Base-by-base conservation (phyloP, 2,329 filamentous ascomycete species). In the Calonectria honghensis region DNA sequence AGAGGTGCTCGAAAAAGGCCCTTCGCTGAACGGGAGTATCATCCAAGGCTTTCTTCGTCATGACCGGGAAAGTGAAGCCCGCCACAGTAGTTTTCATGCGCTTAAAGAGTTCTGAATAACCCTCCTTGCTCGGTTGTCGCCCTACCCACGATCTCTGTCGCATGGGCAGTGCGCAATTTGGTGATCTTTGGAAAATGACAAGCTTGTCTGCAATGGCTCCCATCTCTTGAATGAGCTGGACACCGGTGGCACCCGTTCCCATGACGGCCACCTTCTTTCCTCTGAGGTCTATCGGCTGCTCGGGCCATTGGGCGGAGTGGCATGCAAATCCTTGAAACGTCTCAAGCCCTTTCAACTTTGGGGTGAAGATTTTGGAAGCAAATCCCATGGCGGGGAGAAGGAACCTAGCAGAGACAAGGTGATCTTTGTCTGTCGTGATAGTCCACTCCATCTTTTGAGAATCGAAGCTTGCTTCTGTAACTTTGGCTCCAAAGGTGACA, bases 401-500 rank as follows among this genome's bases (percentile, higher is more conserved):
- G 4, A 77, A 79, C 1, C 68, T 69, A 0, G 75, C 73, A 27
- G 73, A 68, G 0, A 73, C 64, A 0, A 66, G 29, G 4, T 68
- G 32, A 0, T 72, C 75, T 18, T 68, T 68, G 1, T 78, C 68
- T 24, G 74, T 72, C 14, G 45, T 45, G 7, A 78, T 24, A 3
- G 74, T 68, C 77, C 77, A 78, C 0, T 72, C 61, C 1, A 72
- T 68, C 1, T 45, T 67, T 11, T 77, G 16, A 0, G 80, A 75
- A 74, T 88, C 80, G 63, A 86, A 89, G 2, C 80, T 73, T 0
- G 86, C 86, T 1, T 79, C 82, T 1, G 80, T 77, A 1, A 89
- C 85, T 3, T 84, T 83, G 5, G 82, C 84, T 37, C 86, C 81
- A 75, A 89, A 89, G 18, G 81, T 81, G 48, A 83, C 84, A 61